Percentiles rank a stretch among this genome's conserved stretches.
These are phyloP conservation scores for Fragaria nilgerrensis DNA, from an alignment of 306 rosid genomes.

Conservation along the genomic window DNA sequence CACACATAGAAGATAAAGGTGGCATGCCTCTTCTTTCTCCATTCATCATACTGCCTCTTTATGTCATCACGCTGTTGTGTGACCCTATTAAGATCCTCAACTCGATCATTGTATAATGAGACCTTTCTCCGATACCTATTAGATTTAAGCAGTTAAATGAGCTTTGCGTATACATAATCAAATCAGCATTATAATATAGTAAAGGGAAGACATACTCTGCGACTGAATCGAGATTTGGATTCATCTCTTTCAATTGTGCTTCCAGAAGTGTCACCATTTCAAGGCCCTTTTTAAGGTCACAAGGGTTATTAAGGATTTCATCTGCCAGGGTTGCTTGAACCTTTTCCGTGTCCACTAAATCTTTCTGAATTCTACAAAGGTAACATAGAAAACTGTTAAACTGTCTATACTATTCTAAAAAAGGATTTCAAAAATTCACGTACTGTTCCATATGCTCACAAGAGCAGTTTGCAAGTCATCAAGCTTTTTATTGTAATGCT, in stretches of 20 bases:
- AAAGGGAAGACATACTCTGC: slow-evolving; percentile 60
- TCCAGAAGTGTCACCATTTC: slow-evolving; percentile 75
- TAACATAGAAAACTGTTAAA: neutral
- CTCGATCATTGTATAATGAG: slow-evolving; percentile 70
- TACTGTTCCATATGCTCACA: slow-evolving; percentile 91
- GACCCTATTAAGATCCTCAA: slow-evolving; percentile 78
- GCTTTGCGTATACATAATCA: slow-evolving; percentile 10
- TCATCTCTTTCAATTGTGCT: slow-evolving; percentile 92
- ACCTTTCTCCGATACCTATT: slow-evolving; percentile 81
- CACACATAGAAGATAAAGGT: neutral
- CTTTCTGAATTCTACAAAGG: slow-evolving; percentile 70
- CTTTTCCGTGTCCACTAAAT: slow-evolving; percentile 84
- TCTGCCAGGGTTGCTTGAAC: slow-evolving; percentile 61
- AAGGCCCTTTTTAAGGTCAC: slow-evolving; percentile 71
- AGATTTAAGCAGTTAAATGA: slow-evolving; percentile 19
- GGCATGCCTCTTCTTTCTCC: slow-evolving; percentile 79
- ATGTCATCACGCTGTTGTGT: slow-evolving; percentile 80
- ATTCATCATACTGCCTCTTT: slow-evolving; percentile 83
- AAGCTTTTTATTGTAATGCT: slow-evolving; percentile 68
- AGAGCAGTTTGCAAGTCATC: slow-evolving; percentile 70
- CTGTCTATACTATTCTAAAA: slow-evolving; percentile 3
- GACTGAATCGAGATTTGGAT: slow-evolving; percentile 94
- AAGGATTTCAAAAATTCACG: slow-evolving; percentile 27
- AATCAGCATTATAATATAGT: neutral
- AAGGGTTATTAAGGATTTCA: slow-evolving; percentile 44